A percentile compares a stretch with the other conserved stretches of the same genome.
Conservation (phyloP, 257 asterid genomes). For the Solanum tarapatanum region DNA sequence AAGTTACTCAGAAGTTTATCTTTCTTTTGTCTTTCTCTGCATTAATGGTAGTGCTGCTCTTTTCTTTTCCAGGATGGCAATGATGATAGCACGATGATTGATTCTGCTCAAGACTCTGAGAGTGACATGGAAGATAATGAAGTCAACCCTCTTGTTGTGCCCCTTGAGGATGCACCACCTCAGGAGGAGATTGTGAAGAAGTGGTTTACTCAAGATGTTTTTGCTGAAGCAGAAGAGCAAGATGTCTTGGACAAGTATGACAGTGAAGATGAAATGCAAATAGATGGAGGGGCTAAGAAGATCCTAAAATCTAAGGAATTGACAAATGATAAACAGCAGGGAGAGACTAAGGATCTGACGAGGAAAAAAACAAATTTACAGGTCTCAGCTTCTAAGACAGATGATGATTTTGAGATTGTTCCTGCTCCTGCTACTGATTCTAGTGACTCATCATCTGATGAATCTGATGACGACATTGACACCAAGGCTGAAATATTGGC, state of each 20-base stretch:
- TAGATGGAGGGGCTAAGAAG: constrained; percentile 10
- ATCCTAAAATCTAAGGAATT: constrained; percentile 7
- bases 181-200: constrained; percentile 70
- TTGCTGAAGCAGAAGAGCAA: constrained; percentile 48
- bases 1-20: neutral
- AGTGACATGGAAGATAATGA: constrained; percentile 41
- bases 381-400: constrained; percentile 12
- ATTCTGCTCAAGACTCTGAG: constrained; percentile 66
- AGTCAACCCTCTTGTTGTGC: constrained; percentile 75
- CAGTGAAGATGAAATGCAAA: constrained; percentile 70
- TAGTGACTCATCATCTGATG: constrained; percentile 58
- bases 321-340: constrained; percentile 6
- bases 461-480: constrained; percentile 41
- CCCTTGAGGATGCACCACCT: constrained; percentile 57
- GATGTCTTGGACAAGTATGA: constrained; percentile 34
- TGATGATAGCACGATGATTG: constrained; percentile 18
- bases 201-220: constrained; percentile 95
- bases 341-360: constrained; percentile 3
- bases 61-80: constrained; percentile 32
- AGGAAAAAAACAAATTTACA: constrained; percentile 5
- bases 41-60: neutral
- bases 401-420: constrained; percentile 64
- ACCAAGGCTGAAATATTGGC: constrained; percentile 83
- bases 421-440: constrained; percentile 84
- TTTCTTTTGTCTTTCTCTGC: neutral